phyloP scores from a whole-genome alignment of 345 rosid species.

The Xanthoceras sorbifolium region DNA sequence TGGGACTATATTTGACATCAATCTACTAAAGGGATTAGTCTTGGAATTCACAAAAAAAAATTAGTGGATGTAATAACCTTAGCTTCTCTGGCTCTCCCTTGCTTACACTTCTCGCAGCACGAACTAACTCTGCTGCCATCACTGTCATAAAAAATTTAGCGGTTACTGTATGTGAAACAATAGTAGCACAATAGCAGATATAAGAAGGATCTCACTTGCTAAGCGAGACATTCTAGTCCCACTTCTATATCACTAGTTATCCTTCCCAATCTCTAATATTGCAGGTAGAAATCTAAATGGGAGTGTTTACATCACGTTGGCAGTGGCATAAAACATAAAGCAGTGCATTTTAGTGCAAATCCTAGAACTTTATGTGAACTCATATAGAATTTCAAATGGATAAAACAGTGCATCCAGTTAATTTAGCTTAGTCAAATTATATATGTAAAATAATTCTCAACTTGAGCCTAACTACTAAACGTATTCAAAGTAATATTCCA shows the following conservation, averaged over 20 bases:
- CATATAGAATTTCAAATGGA: not conserved
- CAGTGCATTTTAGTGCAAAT: not conserved
- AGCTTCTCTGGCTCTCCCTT: constrained; percentile 79
- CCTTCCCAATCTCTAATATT: not conserved
- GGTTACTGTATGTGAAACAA: not conserved
- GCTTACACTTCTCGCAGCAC: constrained; percentile 69
- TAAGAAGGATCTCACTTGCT: not conserved
- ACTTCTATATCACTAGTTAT: not conserved
- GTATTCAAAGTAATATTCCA: not conserved
- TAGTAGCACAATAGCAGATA: not conserved
- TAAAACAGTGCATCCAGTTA: not conserved
- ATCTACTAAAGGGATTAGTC: not conserved
- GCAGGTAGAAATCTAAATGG: not conserved
- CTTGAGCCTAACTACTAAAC: not conserved
- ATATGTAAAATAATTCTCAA: not conserved
- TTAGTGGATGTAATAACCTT: constrained; percentile 43
- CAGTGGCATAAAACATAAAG: not conserved
- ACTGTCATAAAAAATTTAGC: constrained; percentile 43
- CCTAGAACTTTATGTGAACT: not conserved
- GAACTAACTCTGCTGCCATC: constrained; percentile 96
- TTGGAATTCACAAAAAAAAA: not conserved
- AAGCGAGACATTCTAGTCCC: constrained; percentile 2
- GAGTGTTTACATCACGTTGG: constrained; percentile 1
- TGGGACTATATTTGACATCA: not conserved
- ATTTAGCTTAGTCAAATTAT: not conserved